A percentile compares a stretch with the other conserved stretches of the same genome.
Evolutionary conservation across 2,329 filamentous ascomycete genomes (phyloP).

Genomic region (Exserohilum rostratum): DNA sequence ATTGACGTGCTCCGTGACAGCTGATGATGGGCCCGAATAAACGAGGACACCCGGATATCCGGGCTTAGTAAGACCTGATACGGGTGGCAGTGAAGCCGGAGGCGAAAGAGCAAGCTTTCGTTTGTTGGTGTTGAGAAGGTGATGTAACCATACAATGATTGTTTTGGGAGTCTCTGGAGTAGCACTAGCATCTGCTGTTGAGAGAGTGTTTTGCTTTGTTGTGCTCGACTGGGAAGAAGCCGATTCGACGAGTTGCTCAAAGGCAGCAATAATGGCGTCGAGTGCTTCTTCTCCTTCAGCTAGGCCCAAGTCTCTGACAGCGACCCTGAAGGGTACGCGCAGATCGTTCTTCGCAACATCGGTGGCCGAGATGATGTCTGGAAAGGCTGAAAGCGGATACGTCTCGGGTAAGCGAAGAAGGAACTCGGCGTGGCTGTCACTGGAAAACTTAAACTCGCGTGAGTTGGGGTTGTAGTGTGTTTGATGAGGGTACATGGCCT

Average conservation of each 20-base stretch:
- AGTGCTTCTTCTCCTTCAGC: constrained; percentile 52
- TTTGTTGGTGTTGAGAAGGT: constrained; percentile 54
- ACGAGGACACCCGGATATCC: constrained; percentile 55
- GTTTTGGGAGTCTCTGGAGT: constrained; percentile 36
- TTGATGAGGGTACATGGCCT: constrained; percentile 54
- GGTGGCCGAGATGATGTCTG: constrained; percentile 49
- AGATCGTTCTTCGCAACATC: constrained; percentile 46
- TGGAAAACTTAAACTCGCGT: constrained; percentile 49
- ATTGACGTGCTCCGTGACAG: constrained; percentile 51
- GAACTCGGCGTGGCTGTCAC: constrained; percentile 30
- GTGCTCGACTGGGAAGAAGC: not conserved
- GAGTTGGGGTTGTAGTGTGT: constrained; percentile 40
- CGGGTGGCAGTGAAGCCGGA: constrained; percentile 26
- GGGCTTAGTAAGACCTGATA: constrained; percentile 55
- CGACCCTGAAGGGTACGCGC: constrained; percentile 39
- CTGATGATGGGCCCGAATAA: constrained; percentile 48
- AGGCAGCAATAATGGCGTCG: constrained; percentile 50
- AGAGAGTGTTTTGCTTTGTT: not conserved
- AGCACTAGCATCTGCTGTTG: not conserved
- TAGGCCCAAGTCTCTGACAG: constrained; percentile 29
- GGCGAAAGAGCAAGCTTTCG: constrained; percentile 51
- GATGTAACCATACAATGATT: constrained; percentile 55
- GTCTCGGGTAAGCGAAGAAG: constrained; percentile 48
- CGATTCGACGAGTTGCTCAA: constrained; percentile 34
- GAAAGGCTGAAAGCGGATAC: constrained; percentile 47